Conservation (phyloP, 495 filamentous ascomycete species). For the Lasiosphaeria ovina region DNA sequence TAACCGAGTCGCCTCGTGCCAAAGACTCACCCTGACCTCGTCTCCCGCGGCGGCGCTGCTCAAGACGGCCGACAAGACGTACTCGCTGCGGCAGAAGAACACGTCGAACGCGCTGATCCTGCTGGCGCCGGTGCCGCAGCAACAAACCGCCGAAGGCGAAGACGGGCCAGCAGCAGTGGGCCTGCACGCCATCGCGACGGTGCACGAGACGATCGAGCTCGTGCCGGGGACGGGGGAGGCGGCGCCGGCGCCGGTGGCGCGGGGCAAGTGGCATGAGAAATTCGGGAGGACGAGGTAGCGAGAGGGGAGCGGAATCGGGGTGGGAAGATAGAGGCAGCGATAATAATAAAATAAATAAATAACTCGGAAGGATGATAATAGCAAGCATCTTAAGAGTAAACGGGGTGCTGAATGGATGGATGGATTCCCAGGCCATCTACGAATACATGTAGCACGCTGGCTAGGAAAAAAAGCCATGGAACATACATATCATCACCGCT, state of each 20-base stretch:
- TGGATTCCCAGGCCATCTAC: too few relatives aligned
- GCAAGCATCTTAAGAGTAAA: too few relatives aligned
- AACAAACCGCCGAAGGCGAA: constrained; percentile 16
- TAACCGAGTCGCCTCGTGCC: background rate
- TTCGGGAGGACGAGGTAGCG: constrained; percentile 57
- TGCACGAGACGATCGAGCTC: constrained; percentile 72
- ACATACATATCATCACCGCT: too few relatives aligned
- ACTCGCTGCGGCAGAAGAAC: constrained; percentile 82
- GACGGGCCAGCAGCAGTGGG: constrained; percentile 20
- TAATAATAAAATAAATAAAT: background rate
- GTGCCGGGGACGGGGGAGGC: constrained; percentile 29
- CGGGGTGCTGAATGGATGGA: too few relatives aligned
- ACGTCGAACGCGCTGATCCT: constrained; percentile 85
- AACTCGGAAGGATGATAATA: background rate
- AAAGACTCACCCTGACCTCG: constrained; percentile 67
- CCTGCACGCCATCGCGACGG: constrained; percentile 64
- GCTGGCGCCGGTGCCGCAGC: constrained; percentile 32
- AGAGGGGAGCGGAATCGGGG: too few relatives aligned
- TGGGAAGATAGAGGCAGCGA: too few relatives aligned
- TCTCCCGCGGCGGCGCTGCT: constrained; percentile 66
- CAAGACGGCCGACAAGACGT: constrained; percentile 67
- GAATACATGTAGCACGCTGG: too few relatives aligned
- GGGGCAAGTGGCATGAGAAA: constrained; percentile 86
- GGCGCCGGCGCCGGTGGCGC: constrained; percentile 44
- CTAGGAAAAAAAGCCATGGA: too few relatives aligned